phyloP scores from a whole-genome alignment of 345 rosid genomes.

The Eucalyptus marginata region DNA sequence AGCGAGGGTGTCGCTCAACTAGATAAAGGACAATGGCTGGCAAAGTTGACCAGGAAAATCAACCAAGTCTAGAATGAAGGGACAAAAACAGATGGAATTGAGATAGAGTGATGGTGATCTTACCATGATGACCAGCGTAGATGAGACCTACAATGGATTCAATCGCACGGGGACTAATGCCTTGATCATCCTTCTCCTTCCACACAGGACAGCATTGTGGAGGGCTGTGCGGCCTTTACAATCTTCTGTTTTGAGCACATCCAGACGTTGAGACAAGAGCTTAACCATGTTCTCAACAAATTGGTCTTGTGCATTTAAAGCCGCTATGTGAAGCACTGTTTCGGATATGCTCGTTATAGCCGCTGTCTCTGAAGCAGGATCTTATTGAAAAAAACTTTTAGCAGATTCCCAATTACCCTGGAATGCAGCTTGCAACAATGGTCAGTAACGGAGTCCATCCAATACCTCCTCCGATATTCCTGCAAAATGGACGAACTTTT shows the following conservation, averaged over 20 bases:
- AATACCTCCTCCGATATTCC: background rate
- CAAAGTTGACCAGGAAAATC: no score
- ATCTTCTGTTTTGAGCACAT: no score
- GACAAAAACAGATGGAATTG: background rate
- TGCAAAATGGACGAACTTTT: background rate
- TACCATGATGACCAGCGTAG: background rate
- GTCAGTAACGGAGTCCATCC: background rate
- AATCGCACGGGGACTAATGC: background rate
- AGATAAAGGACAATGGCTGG: background rate
- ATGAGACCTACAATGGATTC: background rate
- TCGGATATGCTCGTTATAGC: background rate
- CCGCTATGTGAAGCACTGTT: background rate
- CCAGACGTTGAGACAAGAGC: no score
- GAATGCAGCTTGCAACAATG: background rate
- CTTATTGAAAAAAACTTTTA: no score
- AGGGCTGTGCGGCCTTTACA: no score
- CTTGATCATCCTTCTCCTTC: background rate
- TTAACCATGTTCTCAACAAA: background rate
- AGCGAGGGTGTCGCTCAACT: background rate
- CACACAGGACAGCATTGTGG: no score
- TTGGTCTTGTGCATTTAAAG: background rate
- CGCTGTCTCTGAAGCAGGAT: background rate
- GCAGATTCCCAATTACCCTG: background rate
- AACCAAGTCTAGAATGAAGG: background rate
- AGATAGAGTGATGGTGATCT: background rate